These are phyloP conservation scores for Boletus vermiculosoides DNA, from an alignment of 768 basidiomycete species.

Conservation along the genomic window DNA sequence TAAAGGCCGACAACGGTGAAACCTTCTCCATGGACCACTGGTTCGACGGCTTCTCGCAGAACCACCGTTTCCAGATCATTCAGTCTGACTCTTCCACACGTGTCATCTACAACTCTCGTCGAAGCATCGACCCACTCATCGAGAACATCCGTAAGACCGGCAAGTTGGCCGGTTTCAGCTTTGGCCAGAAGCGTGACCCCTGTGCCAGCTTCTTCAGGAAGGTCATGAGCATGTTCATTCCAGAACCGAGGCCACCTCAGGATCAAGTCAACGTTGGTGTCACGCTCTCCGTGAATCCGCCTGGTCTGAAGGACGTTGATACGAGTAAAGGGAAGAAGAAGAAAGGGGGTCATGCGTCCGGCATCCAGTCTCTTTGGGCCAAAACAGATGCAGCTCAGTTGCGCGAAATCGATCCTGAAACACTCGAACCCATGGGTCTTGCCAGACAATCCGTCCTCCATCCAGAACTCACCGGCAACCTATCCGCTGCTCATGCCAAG, in stretches of 20 bases:
- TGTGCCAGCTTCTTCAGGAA: conserved; percentile 32
- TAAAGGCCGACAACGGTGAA: conserved; percentile 17
- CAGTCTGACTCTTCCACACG: conserved; percentile 21
- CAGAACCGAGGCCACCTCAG: neutral
- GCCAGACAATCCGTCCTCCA: conserved; percentile 30
- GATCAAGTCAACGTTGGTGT: conserved; percentile 27
- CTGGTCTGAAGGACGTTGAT: conserved; percentile 24
- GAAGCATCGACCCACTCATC: conserved; percentile 28
- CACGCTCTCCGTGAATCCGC: conserved; percentile 32
- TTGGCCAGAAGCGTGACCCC: conserved; percentile 35
- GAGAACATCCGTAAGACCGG: conserved; percentile 30
- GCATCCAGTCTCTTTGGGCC: conserved; percentile 29
- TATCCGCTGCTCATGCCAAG: conserved; percentile 39
- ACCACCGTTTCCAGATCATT: conserved; percentile 41
- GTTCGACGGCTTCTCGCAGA: conserved; percentile 43
- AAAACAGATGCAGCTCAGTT: conserved; percentile 33
- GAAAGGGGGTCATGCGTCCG: conserved; percentile 25
- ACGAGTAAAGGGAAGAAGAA: conserved; percentile 21
- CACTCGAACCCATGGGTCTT: conserved; percentile 37
- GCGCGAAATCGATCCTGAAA: conserved; percentile 36
- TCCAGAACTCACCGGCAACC: conserved; percentile 32
- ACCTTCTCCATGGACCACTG: conserved; percentile 35
- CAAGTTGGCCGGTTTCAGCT: conserved; percentile 14
- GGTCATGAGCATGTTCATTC: conserved; percentile 31
- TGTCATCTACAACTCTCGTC: conserved; percentile 37